Percentiles rank a stretch among this genome's conserved stretches.
These are phyloP conservation scores for Sporothrix curviconia DNA, from an alignment of 2,329 filamentous ascomycete species.

Conservation along the genomic window DNA sequence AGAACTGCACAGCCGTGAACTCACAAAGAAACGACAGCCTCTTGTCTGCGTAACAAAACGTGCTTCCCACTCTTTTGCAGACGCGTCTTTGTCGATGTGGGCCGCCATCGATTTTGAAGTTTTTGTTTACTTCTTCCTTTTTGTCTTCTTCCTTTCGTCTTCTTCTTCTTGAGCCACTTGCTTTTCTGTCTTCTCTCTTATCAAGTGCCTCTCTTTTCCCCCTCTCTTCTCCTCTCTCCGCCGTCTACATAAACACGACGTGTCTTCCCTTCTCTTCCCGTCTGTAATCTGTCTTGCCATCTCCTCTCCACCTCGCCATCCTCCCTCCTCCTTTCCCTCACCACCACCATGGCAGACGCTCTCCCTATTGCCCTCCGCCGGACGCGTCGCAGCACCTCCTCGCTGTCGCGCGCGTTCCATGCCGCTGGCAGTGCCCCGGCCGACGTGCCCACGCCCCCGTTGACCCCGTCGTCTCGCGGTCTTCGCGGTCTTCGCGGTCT, in stretches of 20 bases:
- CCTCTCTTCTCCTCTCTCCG: neutral
- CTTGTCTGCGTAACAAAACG: too few relatives aligned
- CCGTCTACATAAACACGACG: neutral
- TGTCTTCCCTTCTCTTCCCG: neutral
- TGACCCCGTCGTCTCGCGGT: constrained; percentile 26
- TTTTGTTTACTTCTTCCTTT: neutral
- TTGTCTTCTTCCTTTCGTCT: neutral
- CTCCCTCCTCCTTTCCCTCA: neutral
- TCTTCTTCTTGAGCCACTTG: neutral
- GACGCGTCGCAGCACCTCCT: constrained; percentile 38
- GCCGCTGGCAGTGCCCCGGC: neutral
- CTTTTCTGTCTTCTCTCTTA: neutral
- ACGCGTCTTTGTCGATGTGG: too few relatives aligned
- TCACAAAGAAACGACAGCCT: neutral
- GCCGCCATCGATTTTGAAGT: too few relatives aligned
- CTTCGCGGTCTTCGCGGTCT: constrained; percentile 11
- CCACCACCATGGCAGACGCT: constrained; percentile 35
- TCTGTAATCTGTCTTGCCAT: neutral
- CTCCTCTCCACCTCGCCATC: neutral
- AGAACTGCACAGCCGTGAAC: too few relatives aligned
- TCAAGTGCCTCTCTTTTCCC: neutral
- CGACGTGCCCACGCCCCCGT: neutral
- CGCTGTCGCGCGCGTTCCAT: constrained; percentile 17
- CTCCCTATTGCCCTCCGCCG: constrained; percentile 52
- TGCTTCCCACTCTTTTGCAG: neutral